Percentiles rank a stretch among this genome's conserved stretches.
Evolutionary conservation across 352 stramenopile species (phyloP).

Genomic region (Phytophthora tubulina): DNA sequence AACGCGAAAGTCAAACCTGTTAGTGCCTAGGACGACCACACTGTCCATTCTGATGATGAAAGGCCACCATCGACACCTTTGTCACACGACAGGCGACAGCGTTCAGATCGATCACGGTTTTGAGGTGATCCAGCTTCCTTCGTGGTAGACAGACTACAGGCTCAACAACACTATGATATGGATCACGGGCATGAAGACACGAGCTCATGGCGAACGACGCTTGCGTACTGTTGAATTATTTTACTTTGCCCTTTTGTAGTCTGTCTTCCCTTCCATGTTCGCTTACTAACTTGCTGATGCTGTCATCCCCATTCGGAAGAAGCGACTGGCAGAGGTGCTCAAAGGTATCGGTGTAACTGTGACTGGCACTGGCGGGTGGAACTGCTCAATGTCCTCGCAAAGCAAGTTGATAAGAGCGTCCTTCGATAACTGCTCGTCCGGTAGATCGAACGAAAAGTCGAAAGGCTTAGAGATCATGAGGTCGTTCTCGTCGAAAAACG

Average conservation of each 20-base stretch:
- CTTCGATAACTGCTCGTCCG: constrained; percentile 71
- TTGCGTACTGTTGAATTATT: constrained; percentile 38
- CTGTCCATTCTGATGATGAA: constrained; percentile 3
- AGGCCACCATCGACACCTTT: constrained; percentile 1
- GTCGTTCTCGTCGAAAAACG: constrained; percentile 91
- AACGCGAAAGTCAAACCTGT: constrained; percentile 18
- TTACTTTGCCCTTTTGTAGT: constrained; percentile 24
- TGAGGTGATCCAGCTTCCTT: no score
- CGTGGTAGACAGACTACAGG: no score
- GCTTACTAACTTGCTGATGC: constrained; percentile 49
- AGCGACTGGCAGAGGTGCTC: constrained; percentile 36
- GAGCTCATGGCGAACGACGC: not conserved
- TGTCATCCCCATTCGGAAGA: constrained; percentile 66
- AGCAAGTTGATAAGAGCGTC: constrained; percentile 67
- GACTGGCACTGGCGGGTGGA: constrained; percentile 50
- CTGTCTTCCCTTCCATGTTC: not conserved
- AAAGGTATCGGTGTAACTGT: constrained; percentile 33
- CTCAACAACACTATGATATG: no score
- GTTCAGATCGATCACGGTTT: not conserved
- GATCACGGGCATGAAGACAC: not conserved
- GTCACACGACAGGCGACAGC: constrained; percentile 14
- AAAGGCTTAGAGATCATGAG: constrained; percentile 50
- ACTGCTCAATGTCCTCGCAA: constrained; percentile 70
- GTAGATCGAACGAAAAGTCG: constrained; percentile 76
- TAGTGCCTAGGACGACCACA: not conserved